Conservation (phyloP, 345 rosid genomes). For the Aethionema arabicum region DNA sequence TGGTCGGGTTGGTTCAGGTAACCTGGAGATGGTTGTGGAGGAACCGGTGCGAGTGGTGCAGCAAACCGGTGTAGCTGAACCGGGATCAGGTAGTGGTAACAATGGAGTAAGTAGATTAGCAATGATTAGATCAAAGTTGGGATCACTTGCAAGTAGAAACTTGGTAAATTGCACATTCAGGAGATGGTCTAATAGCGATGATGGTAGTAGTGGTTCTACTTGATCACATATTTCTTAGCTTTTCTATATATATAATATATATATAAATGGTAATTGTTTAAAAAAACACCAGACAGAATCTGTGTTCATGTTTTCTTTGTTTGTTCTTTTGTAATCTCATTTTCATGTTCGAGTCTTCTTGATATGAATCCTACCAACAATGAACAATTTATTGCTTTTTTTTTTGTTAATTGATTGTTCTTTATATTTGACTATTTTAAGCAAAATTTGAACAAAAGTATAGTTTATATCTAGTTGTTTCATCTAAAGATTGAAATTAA, state of each 20-base stretch:
- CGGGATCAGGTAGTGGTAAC: conserved; percentile 35
- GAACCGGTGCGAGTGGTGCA: conserved; percentile 52
- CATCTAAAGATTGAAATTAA: too few relatives aligned
- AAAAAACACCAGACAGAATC: background rate
- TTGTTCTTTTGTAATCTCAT: too few relatives aligned
- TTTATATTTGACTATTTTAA: too few relatives aligned
- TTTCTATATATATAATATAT: background rate
- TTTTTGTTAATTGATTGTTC: too few relatives aligned
- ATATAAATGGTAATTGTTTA: conserved; percentile 19
- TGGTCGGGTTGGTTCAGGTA: conserved; percentile 20
- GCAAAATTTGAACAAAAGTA: too few relatives aligned
- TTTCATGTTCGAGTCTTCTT: too few relatives aligned
- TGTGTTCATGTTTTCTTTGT: too few relatives aligned
- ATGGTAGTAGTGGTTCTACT: conserved; percentile 40
- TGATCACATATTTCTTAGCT: background rate
- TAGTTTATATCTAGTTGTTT: too few relatives aligned
- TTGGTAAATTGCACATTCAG: conserved; percentile 53
- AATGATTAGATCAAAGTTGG: conserved; percentile 50
- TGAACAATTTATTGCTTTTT: too few relatives aligned
- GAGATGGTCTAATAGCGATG: conserved; percentile 53
- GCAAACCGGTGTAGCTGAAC: conserved; percentile 48
- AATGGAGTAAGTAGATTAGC: conserved; percentile 53
- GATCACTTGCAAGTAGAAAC: conserved; percentile 55
- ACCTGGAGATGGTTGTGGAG: conserved; percentile 40
- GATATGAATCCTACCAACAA: too few relatives aligned